Evolutionary conservation across 768 basidiomycete genomes (phyloP).

Genomic region (Auricularia cornea): DNA sequence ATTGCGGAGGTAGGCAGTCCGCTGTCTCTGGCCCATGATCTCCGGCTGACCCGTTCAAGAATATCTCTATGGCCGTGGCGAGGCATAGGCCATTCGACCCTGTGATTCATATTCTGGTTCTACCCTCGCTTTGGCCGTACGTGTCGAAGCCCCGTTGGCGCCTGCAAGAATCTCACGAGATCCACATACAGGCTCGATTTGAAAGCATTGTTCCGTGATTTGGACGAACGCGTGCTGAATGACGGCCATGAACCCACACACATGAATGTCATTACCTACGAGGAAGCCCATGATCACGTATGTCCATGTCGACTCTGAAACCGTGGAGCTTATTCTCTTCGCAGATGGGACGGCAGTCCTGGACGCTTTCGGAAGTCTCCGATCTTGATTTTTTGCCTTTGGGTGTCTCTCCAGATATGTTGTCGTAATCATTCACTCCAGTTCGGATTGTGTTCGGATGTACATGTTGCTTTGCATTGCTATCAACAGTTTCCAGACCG

Average conservation of each 20-base stretch:
- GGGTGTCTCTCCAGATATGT: constrained; percentile 34
- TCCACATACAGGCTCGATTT: constrained; percentile 41
- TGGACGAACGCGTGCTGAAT: constrained; percentile 50
- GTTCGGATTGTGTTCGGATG: not conserved
- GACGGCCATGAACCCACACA: constrained; percentile 53
- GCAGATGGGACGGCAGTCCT: constrained; percentile 46
- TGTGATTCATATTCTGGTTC: constrained; percentile 60
- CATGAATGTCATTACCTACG: constrained; percentile 61
- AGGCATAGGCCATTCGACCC: constrained; percentile 57
- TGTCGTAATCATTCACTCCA: not conserved
- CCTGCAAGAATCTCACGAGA: not conserved
- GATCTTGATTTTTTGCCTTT: constrained; percentile 52
- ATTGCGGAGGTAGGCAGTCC: constrained; percentile 41
- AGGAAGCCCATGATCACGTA: constrained; percentile 56
- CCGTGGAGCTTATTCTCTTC: not conserved
- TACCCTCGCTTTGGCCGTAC: constrained; percentile 63
- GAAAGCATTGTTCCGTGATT: constrained; percentile 52
- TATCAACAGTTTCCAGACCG: not conserved
- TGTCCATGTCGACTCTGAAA: constrained; percentile 16
- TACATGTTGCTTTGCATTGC: not conserved
- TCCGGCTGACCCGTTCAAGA: constrained; percentile 29
- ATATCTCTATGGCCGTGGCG: constrained; percentile 44
- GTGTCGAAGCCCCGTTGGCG: not conserved
- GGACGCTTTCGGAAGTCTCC: constrained; percentile 39
- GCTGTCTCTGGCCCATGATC: not conserved